Evolutionary conservation across 2,329 filamentous ascomycete species (phyloP), one percentile per base, ranked within the genome.

Genomic region (Macrophomina tecta): DNA sequence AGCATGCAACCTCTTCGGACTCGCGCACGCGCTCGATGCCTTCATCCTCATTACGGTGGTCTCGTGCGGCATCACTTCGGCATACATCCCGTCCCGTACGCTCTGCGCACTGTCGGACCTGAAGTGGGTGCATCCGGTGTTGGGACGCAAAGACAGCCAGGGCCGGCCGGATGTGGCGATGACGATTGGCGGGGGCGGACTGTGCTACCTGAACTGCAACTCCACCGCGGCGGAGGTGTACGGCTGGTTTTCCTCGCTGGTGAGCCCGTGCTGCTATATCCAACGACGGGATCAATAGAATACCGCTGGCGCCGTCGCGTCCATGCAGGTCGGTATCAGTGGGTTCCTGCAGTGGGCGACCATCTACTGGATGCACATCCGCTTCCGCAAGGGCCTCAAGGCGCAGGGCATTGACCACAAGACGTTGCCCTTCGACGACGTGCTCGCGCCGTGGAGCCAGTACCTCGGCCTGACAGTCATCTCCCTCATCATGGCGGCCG

Each of bases 231-330:
- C 76, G 0, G 72, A 78, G 3, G 82, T 83, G 36, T 84, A 83
- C 70, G 75, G 72, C 7, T 84, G 82, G 83, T 78, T 84, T 61
- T 82, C 81, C 72, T 67, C 72, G 71, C 52, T 71, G 80, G 84
- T 87, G 84, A 68, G 84, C 89, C 89, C 23, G 23, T 23, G 58
- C 12, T 72, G 14, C 65, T 68, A 38, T 12, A 12, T 32, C 49
- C 66, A 23, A 68, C 58, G 18, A 40, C 61, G 28, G 64, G 11
- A 28, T 55, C 49, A 23, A 40, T 40, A 40, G 14, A 9, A 40
- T 3, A 3, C 38, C 7, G 14, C 36, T 38, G 36, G 4, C 36
- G 2, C 36, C 1, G 36, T 12, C 11, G 36, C 7, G 36, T 38
- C 2, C 75, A 28, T 18, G 11, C 34, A 65, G 63, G 63, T 65